A percentile compares a stretch with the other conserved stretches of the same genome.
These are phyloP conservation scores for Cladophialophora chaetospira DNA, from an alignment of 2,329 filamentous ascomycete species.

Conservation along the genomic window DNA sequence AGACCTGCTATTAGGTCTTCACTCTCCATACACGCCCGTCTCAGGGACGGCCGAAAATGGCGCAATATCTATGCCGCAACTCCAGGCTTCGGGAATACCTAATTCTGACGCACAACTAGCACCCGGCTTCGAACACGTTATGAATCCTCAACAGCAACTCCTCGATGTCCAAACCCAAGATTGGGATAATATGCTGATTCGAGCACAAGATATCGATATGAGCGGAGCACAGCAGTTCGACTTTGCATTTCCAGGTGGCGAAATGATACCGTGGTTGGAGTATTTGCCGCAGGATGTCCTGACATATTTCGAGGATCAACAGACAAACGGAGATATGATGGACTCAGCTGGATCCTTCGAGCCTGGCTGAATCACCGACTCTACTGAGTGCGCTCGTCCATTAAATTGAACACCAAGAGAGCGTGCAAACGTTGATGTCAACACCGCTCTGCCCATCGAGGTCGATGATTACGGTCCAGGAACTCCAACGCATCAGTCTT, in stretches of 20 bases:
- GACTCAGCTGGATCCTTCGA: background rate
- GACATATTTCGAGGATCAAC: slow-evolving; percentile 51
- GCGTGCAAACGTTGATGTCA: too few species aligned
- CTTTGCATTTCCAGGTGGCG: slow-evolving; percentile 55
- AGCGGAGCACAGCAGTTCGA: slow-evolving; percentile 19
- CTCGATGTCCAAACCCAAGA: slow-evolving; percentile 8
- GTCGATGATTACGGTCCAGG: too few species aligned
- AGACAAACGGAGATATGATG: slow-evolving; percentile 12
- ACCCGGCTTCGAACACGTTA: background rate
- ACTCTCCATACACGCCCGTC: slow-evolving; percentile 44
- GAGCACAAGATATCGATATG: slow-evolving; percentile 77
- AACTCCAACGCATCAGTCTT: too few species aligned
- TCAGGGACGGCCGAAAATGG: background rate
- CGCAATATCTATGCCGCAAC: background rate
- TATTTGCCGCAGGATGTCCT: slow-evolving; percentile 69
- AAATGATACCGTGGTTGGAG: slow-evolving; percentile 75
- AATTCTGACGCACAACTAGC: slow-evolving; percentile 3
- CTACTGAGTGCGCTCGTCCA: too few species aligned
- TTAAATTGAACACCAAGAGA: too few species aligned
- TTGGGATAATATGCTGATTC: slow-evolving; percentile 64
- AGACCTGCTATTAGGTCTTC: slow-evolving; percentile 53
- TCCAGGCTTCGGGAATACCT: background rate
- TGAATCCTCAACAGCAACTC: slow-evolving; percentile 8
- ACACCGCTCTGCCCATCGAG: too few species aligned
- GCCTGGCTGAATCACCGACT: too few species aligned